Percentiles rank a stretch among this genome's conserved stretches.
These are phyloP conservation scores for Calocybe gangraenosa DNA, from an alignment of 768 basidiomycete genomes.

Conservation along the genomic window DNA sequence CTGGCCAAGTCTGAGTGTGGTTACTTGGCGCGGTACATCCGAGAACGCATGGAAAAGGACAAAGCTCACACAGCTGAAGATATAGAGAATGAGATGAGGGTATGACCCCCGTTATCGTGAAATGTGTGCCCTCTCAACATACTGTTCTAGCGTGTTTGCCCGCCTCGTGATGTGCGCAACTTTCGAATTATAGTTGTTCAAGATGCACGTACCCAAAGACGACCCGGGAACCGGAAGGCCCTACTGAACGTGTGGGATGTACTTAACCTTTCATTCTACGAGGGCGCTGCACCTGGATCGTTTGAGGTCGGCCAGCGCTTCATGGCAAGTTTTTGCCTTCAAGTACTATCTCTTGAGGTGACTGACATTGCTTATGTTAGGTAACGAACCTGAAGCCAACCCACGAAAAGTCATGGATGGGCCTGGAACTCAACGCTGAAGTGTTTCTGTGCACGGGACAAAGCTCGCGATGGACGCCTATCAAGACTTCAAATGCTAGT, in stretches of 20 bases:
- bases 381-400: conserved; percentile 71
- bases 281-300: conserved; percentile 42
- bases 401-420: conserved; percentile 71
- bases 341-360: conserved; percentile 5
- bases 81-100: conserved; percentile 22
- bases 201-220: conserved; percentile 54
- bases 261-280: conserved; percentile 42
- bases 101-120: conserved; percentile 20
- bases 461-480: conserved; percentile 56
- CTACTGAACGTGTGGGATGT: conserved; percentile 87
- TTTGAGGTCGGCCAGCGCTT: conserved; percentile 67
- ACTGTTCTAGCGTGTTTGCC: conserved; percentile 48
- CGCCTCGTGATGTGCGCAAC: conserved; percentile 67
- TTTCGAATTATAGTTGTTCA: conserved; percentile 71
- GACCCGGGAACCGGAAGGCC: conserved; percentile 54
- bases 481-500: conserved; percentile 21
- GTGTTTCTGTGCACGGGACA: conserved; percentile 67
- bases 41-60: conserved; percentile 43
- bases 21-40: conserved; percentile 56
- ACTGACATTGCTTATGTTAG: conserved; percentile 17
- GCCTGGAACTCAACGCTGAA: conserved; percentile 50
- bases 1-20: conserved; percentile 47
- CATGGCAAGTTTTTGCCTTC: conserved; percentile 40
- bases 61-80: conserved; percentile 60
- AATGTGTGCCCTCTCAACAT: background rate